Base-by-base conservation (phyloP, 306 rosid genomes). In the Trifolium pratense region DNA sequence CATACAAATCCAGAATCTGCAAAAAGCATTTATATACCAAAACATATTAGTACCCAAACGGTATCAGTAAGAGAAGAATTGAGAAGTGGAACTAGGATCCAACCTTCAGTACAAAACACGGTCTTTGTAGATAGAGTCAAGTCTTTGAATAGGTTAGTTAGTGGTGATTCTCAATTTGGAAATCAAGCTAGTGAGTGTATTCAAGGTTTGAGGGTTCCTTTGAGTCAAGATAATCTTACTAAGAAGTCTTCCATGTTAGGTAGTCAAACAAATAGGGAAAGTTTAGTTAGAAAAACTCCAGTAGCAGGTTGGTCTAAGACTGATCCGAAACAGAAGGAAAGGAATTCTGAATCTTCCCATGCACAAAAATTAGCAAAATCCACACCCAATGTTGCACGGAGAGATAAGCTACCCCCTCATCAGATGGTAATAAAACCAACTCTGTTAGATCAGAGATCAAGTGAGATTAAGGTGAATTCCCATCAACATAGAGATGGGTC, bases 131-230 rank as follows among this genome's bases (percentile, higher is more conserved):
- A 70, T 40, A 81, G 76, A 58, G 65, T 55, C 3, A 71, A 72
- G 77, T 83, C 85, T n/a, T n/a, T 51, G 51, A 84, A 74, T 25
- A 65, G 46, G 61, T 56, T 70, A 60, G 70, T 16, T 11, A 67
- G 74, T 18, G 36, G 60, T 49, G 55, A 74, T 29, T 60, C 56
- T 60, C n/a, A 62, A 40, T 66, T 72, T 46, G 20, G 34, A 51
- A 77, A 70, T 70, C 77, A 72, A 39, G 34, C 70, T 13, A 73
- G 83, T 26, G 79, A 85, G 16, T 79, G 67, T 59, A 83, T 89
- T 21, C 88, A 78, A 0, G 90, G 92, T 14, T 75, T 85, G 13
- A 81, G 90, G 81, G 80, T 92, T 31, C 83, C 89, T 53, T 48
- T 67, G 34, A 65, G 64, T 71, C 81, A 48, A 48, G 70, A 66